Percentiles rank a stretch among this genome's conserved stretches.
phyloP scores from a whole-genome alignment of 2,329 filamentous ascomycete genomes.

The Paecilomyces sp. region DNA sequence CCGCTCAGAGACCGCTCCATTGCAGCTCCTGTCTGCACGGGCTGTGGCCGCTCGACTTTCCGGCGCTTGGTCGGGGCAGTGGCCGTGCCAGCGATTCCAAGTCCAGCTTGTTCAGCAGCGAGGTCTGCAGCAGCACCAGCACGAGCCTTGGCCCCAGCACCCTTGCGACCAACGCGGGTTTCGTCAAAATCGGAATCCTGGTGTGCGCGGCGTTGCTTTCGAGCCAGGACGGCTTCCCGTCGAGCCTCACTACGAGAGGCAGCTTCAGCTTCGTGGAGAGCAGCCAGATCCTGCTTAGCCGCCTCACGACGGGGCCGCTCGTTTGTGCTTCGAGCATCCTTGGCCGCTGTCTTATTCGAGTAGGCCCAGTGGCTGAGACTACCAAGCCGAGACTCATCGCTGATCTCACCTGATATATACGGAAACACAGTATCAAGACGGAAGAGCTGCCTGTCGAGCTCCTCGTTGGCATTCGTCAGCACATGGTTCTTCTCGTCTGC shows the following conservation, averaged over 20 bases:
- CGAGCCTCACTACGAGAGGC: slow-evolving; percentile 76
- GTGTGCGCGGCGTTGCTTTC: slow-evolving; percentile 65
- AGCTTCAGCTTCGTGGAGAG: slow-evolving; percentile 73
- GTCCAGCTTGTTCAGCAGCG: slow-evolving; percentile 31
- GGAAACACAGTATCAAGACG: slow-evolving; percentile 84
- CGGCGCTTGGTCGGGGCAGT: slow-evolving; percentile 61
- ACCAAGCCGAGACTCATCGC: slow-evolving; percentile 87
- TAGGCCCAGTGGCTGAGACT: slow-evolving; percentile 95
- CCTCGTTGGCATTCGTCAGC: slow-evolving; percentile 84
- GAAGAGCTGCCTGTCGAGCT: slow-evolving; percentile 73
- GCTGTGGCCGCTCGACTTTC: slow-evolving; percentile 65
- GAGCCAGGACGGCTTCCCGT: slow-evolving; percentile 72
- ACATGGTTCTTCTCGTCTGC: slow-evolving; percentile 98
- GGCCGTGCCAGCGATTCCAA: slow-evolving; percentile 57
- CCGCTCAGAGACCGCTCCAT: slow-evolving; percentile 37
- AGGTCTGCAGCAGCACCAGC: slow-evolving; percentile 14
- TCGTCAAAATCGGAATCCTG: slow-evolving; percentile 78
- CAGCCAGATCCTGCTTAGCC: slow-evolving; percentile 58
- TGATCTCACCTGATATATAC: slow-evolving; percentile 80
- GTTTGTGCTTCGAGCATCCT: slow-evolving; percentile 48
- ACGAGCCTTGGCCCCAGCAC: slow-evolving; percentile 44
- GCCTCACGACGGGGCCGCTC: slow-evolving; percentile 74
- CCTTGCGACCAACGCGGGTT: slow-evolving; percentile 49
- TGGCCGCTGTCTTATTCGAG: slow-evolving; percentile 63
- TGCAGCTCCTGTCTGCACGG: slow-evolving; percentile 23